Evolutionary conservation across 768 basidiomycete genomes (phyloP).

Genomic region (Auricularia heimuer): DNA sequence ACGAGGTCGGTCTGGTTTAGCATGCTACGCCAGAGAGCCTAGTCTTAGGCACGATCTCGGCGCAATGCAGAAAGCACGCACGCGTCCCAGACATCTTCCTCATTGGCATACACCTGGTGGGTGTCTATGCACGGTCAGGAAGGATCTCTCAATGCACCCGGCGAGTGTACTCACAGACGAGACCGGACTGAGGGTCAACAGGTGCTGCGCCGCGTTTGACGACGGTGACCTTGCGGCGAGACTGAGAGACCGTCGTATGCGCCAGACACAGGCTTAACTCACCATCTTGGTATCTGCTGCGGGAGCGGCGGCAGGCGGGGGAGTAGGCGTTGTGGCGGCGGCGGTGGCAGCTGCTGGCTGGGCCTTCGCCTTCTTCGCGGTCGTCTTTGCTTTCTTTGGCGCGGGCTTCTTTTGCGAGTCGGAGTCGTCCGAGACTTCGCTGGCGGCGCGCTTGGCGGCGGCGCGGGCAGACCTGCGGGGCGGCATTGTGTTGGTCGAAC

Average conservation of each 20-base stretch:
- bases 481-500: not conserved
- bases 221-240: conserved; percentile 28
- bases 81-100: conserved; percentile 45
- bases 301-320: conserved; percentile 7
- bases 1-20: conserved; percentile 46
- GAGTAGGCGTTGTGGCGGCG: conserved; percentile 8
- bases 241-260: conserved; percentile 1
- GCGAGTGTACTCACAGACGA: conserved; percentile 31
- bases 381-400: conserved; percentile 10
- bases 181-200: conserved; percentile 38
- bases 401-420: conserved; percentile 9
- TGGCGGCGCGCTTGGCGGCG: conserved; percentile 22
- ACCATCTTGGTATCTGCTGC: conserved; percentile 35
- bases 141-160: not conserved
- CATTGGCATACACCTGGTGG: conserved; percentile 39
- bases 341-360: conserved; percentile 8
- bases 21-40: not conserved
- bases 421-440: conserved; percentile 29
- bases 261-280: not conserved
- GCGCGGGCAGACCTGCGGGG: conserved; percentile 12
- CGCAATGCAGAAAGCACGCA: conserved; percentile 26
- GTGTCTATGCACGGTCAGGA: conserved; percentile 25
- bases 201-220: conserved; percentile 47
- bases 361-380: conserved; percentile 7
- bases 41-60: not conserved